Evolutionary conservation across 768 basidiomycete genomes (phyloP), one percentile per base, ranked within the genome.

Genomic region (Calocera viscosa): DNA sequence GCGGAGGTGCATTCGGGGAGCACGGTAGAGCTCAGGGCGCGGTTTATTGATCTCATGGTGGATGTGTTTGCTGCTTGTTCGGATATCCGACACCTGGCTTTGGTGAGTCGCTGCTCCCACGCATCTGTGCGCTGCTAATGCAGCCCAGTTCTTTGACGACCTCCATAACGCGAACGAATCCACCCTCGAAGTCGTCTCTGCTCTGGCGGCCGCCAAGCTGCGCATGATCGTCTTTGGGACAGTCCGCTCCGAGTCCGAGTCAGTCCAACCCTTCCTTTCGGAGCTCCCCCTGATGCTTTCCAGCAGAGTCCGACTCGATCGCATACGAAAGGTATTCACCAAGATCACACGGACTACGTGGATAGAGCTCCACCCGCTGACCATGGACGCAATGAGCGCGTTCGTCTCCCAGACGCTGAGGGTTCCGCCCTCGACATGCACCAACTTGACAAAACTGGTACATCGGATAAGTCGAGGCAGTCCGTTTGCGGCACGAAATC

Each of bases 161-260:
- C 74, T 89, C 17, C 88, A 90, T 68, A 87, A 87, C 70, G 87
- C 88, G 10, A 85, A 88, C 72, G 83, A 85, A 68, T 86, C 86
- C 83, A 84, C 87, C 1, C 72, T 90, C 66, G 86, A 87, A 71
- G 79, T 90, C 38, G 79, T 90, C 26, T 82, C 81, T 1, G 83
- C 87, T 0, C 75, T 90, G 43, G 76, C 85, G 7, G 86, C 86
- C 70, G 85, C 86, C 1, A 80, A 83, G 66, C 85, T 83, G 68
- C 82, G 84, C 2, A 84, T 89, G 81, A 86, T 86, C 53, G 53
- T 60, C 53, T 60, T 60, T 19, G 53, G 53, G 5, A 60, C 53
- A 2, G 53, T 60, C 24, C 24, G 53, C 24, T 60, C 53, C 11
- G 53, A 60, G 30, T 60, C 53, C 19, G 53, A 60, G 53, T 60